Evolutionary conservation across 441 rosid species (phyloP), one percentile per base, ranked within the genome.

Genomic region (Erodium texanum): DNA sequence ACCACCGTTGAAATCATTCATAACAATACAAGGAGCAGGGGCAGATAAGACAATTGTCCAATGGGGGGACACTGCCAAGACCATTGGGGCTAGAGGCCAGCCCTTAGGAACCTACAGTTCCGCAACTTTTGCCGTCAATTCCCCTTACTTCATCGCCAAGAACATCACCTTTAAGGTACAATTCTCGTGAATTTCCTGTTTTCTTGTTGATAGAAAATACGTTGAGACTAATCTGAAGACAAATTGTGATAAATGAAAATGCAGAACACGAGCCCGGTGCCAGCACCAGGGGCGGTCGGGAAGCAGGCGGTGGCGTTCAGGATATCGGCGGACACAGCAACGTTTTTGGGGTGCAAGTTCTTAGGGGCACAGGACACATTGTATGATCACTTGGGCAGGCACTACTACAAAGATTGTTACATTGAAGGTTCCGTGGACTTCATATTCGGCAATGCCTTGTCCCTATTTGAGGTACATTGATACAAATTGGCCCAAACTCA

Each of bases 61-160:
- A 79, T 91, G 97, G 97, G 97, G 97, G 66, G 99, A 94, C 84
- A 94, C 92, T 0, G 99, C 99, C 70, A 89, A 91, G 77, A 94
- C 89, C 11, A 90, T 77, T 1, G 97, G 92, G 5, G 66, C 89
- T 7, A 85, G 7, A 73, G 97, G 99, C 15, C 81, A 70, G 12
- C 97, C 88, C 0, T 56, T 89, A 75, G 99, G 99, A 11, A 94
- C 97, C 1, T 89, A 69, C 73, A 68, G 24, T 66, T 94, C 99
- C 14, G 99, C 99, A 56, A 91, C 99, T 24, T 94, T 94, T 70
- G 94, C 92, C 3, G 97, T 94, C 8, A 92, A 94, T 63, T 80
- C 99, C 5, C 91, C 87, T 62, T 94, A 83, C 79, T 94, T 94
- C 68, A 83, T 94, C 0, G 99, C 97, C 82, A 94, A 79, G 76